A percentile compares a stretch with the other conserved stretches of the same genome.
phyloP scores from a whole-genome alignment of 1,139 yeast genomes.

The Hyphopichia pseudoburtonii region DNA sequence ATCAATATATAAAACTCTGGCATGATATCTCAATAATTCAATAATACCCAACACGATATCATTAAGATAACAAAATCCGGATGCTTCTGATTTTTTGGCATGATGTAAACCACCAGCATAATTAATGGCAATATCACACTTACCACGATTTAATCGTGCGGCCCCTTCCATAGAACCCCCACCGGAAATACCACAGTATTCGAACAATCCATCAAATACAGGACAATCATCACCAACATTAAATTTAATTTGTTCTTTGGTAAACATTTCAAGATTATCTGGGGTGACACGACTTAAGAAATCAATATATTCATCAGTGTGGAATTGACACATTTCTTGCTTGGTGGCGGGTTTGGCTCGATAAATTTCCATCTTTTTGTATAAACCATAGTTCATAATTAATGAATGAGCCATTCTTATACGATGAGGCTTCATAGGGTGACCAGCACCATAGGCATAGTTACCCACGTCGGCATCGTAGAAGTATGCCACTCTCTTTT shows the following conservation, averaged over 20 bases:
- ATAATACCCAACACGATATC: constrained; percentile 78
- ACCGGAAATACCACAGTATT: constrained; percentile 89
- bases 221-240: constrained; percentile 98
- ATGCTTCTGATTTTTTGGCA: constrained; percentile 93
- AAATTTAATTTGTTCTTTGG: constrained; percentile 90
- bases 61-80: constrained; percentile 88
- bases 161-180: constrained; percentile 99
- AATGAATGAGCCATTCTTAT: constrained; percentile 98
- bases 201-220: constrained; percentile 93
- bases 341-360: constrained; percentile 97
- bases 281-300: constrained; percentile 92
- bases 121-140: constrained; percentile 93
- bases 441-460: constrained; percentile 97
- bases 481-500: constrained; percentile 48
- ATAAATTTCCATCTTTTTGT: constrained; percentile 96
- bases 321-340: constrained; percentile 98
- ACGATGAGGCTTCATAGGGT: constrained; percentile 98
- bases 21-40: constrained; percentile 86
- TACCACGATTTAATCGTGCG: constrained; percentile 85
- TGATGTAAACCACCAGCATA: constrained; percentile 98
- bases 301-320: constrained; percentile 95
- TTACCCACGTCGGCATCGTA: constrained; percentile 86
- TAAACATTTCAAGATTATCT: constrained; percentile 86
- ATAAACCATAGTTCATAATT: constrained; percentile 95
- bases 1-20: constrained; percentile 92